Percentiles rank a stretch among this genome's conserved stretches.
These are phyloP conservation scores for Dendryphion nanum DNA, from an alignment of 2,329 filamentous ascomycete genomes.

Conservation along the genomic window DNA sequence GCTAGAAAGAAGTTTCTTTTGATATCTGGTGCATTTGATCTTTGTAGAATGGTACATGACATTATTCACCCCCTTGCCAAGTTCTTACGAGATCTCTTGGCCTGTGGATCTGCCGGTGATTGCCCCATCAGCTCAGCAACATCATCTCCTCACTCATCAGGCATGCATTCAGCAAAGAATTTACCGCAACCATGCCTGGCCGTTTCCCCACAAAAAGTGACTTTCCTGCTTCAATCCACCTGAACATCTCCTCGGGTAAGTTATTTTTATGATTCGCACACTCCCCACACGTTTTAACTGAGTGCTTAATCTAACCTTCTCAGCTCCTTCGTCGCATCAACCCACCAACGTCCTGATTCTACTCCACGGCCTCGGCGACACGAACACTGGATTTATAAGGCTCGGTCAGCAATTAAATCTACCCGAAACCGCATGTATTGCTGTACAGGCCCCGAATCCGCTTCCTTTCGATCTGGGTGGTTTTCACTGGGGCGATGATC, in stretches of 20 bases:
- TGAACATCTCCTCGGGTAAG: slow-evolving; percentile 49
- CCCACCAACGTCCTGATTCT: slow-evolving; percentile 76
- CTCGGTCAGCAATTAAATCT: slow-evolving; percentile 70
- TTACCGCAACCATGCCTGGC: slow-evolving; percentile 37
- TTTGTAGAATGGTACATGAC: too few species aligned
- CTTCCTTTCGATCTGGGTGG: slow-evolving; percentile 68
- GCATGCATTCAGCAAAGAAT: too few species aligned
- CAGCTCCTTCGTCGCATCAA: slow-evolving; percentile 51
- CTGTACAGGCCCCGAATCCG: slow-evolving; percentile 67
- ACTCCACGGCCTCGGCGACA: slow-evolving; percentile 82
- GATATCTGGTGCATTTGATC: too few species aligned
- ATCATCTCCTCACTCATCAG: too few species aligned
- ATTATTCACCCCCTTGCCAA: too few species aligned
- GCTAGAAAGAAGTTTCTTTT: too few species aligned
- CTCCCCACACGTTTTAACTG: background rate
- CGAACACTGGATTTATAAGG: slow-evolving; percentile 63
- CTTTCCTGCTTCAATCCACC: slow-evolving; percentile 41
- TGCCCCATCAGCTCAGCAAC: slow-evolving; percentile 6
- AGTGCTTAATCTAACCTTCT: slow-evolving; percentile 13
- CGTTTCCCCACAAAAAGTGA: slow-evolving; percentile 44
- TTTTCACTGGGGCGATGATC: slow-evolving; percentile 62
- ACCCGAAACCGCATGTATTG: slow-evolving; percentile 73
- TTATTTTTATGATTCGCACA: slow-evolving; percentile 1
- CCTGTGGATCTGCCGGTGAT: background rate
- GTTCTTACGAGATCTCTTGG: background rate